A percentile compares a stretch with the other conserved stretches of the same genome.
These are phyloP conservation scores for Pythium pectinolyticum DNA, from an alignment of 352 stramenopile genomes.

Conservation along the genomic window DNA sequence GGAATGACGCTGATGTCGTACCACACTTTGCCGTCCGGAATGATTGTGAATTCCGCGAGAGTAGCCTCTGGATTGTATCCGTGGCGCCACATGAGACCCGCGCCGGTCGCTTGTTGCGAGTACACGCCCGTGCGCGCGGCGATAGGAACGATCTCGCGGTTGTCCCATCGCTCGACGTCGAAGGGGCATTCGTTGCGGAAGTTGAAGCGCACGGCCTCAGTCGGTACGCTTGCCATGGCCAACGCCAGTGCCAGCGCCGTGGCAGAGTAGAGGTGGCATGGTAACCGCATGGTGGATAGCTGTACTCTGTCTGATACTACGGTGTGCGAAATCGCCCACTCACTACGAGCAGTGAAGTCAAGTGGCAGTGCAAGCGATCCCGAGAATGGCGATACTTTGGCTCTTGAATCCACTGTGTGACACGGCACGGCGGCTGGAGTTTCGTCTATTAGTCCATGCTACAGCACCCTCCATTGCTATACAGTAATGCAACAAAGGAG, in stretches of 20 bases:
- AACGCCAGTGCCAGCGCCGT: not conserved
- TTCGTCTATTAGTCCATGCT: no score
- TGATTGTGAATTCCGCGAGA: conserved; percentile 27
- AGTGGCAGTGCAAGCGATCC: no score
- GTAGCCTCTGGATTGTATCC: conserved; percentile 36
- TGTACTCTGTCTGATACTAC: no score
- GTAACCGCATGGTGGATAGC: no score
- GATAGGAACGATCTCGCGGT: conserved; percentile 27
- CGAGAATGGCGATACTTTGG: no score
- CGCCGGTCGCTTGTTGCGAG: conserved; percentile 11
- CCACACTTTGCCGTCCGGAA: conserved; percentile 27
- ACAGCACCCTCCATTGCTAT: no score
- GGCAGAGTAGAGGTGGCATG: not conserved
- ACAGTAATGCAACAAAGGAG: not conserved
- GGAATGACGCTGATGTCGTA: conserved; percentile 39
- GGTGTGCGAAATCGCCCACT: no score
- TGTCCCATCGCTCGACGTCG: conserved; percentile 36
- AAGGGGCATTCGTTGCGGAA: conserved; percentile 36
- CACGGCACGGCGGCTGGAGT: no score
- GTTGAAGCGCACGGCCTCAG: conserved; percentile 22
- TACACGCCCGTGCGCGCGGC: conserved; percentile 7
- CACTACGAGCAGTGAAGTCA: no score
- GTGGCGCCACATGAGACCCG: conserved; percentile 36
- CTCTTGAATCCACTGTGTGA: no score
- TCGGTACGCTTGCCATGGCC: not conserved